Base-by-base conservation (phyloP, 2,329 filamentous ascomycete species). In the Trichoderma atrobrunneum region DNA sequence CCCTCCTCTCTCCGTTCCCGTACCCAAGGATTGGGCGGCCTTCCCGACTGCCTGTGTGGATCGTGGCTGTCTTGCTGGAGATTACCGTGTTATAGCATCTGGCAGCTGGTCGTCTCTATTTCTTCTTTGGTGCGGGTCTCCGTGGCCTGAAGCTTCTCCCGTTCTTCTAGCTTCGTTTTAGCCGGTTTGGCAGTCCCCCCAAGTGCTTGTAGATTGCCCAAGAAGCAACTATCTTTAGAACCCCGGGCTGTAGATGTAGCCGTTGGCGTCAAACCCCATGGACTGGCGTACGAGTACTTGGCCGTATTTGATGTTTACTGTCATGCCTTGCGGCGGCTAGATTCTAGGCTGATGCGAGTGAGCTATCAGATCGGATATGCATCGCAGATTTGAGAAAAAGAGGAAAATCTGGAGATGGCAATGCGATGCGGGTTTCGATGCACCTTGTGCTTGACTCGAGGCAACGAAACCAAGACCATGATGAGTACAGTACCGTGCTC, bases 21-120 rank as follows among this genome's bases (percentile, higher is more conserved):
- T 60, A 60, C n/a, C 65, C 54, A 61, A 66, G 28, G 39, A 43
- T 43, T 43, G 39, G 57, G 66, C 66, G 66, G 66, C 56, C 66
- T 70, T 70, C 56, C 66, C 66, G 66, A 70, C 43, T 54, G 26
- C 57, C n/a, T 62, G n/a, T 60, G 66, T 70, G 66, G 66, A 70
- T 36, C 57, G 60, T 61, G 56, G 39, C 32, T 70, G 66, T 70
- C 57, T 34, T 70, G 43, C 66, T 70, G 66, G 66, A 70, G 66
- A 70, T 70, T 70, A 70, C 66, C 66, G 66, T 70, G 66, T 70
- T 59, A 36, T 70, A 24, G 34, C 28, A 68, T 70, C 32, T 67
- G 51, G 39, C 66, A 70, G 61, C 39, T 34, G 51, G 51, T 59
- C 32, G 51, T 67, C 64, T 67, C 36, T 48, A 32, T 62, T 70